A percentile compares a stretch with the other conserved stretches of the same genome.
phyloP scores from a whole-genome alignment of 192 early-diverging fungal genomes.

The Mortierella claussenii region DNA sequence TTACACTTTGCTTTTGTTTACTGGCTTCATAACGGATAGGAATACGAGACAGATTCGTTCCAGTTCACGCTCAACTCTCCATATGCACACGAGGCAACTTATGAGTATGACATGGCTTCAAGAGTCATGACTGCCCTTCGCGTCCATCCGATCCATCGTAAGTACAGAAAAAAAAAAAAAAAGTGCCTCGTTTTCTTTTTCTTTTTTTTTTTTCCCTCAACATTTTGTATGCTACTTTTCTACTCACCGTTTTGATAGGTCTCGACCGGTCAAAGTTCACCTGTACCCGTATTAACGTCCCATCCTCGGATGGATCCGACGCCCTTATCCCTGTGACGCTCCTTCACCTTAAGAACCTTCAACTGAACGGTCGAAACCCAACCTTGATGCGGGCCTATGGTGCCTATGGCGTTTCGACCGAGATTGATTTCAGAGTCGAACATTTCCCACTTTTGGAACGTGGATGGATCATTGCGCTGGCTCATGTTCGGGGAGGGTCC shows the following conservation, averaged over 20 bases:
- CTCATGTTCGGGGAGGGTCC: conserved; percentile 83
- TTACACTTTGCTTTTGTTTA: neutral
- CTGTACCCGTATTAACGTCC: conserved; percentile 58
- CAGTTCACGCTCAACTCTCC: conserved; percentile 73
- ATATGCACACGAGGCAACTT: conserved; percentile 70
- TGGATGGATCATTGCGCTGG: conserved; percentile 84
- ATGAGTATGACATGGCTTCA: conserved; percentile 72
- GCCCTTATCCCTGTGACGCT: conserved; percentile 73
- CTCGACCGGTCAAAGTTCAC: conserved; percentile 59
- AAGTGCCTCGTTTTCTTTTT: neutral
- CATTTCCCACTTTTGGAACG: conserved; percentile 81
- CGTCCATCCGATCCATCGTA: conserved; percentile 61
- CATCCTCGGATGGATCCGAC: conserved; percentile 51
- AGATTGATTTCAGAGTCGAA: conserved; percentile 80
- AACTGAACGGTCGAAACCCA: conserved; percentile 61
- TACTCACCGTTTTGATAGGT: too few relatives aligned
- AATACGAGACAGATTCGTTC: conserved; percentile 66
- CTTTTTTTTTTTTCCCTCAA: neutral
- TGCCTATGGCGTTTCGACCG: conserved; percentile 81
- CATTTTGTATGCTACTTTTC: too few relatives aligned
- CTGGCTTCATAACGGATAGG: conserved; percentile 23
- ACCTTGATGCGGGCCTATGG: conserved; percentile 81
- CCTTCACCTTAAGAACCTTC: conserved; percentile 62
- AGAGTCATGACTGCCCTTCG: conserved; percentile 55
- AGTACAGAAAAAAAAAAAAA: neutral